Base-by-base conservation (phyloP, 2,329 filamentous ascomycete genomes). In the Epichloe gansuensis region DNA sequence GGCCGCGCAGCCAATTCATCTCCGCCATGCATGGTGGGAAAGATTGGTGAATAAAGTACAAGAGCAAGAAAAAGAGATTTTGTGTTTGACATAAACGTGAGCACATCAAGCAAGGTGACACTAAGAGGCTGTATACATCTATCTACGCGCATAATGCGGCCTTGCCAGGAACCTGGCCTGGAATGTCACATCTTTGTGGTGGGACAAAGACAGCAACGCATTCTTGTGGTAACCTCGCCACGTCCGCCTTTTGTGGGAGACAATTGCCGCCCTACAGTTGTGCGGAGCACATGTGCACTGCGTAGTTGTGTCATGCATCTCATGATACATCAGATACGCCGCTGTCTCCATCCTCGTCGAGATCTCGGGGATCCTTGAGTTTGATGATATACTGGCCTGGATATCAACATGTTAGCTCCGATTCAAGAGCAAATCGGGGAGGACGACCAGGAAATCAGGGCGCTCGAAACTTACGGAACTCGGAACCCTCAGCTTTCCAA, bases 1-100 rank as follows among this genome's bases (percentile, higher is more conserved):
- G 39, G 43, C 65, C 13, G 49, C 60, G 42, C 52, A 58, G 17
- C 51, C 57, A 21, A 60, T 71, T 48, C 54, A 58, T 43, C 54
- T 62, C 37, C 66, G 69, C 47, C 48, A 55, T 35, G 59, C 67
- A 21, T 72, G 69, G 70, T 72, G 69, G 69, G 70, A 72, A 59
- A 52, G 55, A n/a, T 61, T 72, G 52, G 67, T 72, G 17, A 55
- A 55, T 37, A 60, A 57, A 47, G 61, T 71, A 28, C 58, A 62
- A 46, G 57, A 61, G 7, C 57, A 59, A 48, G 67, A 67, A 56
- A 47, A 59, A 52, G 67, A 70, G 54, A 65, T 66, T 11, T 56
- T 71, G 41, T 72, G 69, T 57, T 60, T 71, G 48, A 71, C 69
- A 35, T 72, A 59, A 64, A 47, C 11, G 5, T 48, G 21, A 28